Evolutionary conservation across 2,329 filamentous ascomycete genomes (phyloP).

Genomic region (Pseudopithomyces maydicus): DNA sequence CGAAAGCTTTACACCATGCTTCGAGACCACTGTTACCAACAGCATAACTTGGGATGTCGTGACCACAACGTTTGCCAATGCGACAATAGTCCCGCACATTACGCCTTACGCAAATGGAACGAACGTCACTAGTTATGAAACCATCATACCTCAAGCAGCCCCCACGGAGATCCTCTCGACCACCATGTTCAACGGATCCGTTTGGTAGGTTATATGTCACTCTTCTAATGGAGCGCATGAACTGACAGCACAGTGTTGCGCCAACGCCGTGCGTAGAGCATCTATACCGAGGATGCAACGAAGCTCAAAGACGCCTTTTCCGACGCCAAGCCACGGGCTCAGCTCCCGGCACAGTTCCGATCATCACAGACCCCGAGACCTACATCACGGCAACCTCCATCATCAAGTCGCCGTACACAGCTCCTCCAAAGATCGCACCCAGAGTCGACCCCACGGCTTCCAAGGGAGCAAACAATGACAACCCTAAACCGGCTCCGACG

Average conservation of each 20-base stretch:
- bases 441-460: neutral
- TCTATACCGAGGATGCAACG: neutral
- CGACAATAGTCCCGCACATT: neutral
- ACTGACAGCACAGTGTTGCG: neutral
- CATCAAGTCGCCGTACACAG: neutral
- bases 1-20: neutral
- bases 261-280: neutral
- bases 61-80: neutral
- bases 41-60: neutral
- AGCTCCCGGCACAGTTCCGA: neutral
- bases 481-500: neutral
- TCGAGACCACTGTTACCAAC: neutral
- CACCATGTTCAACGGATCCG: neutral
- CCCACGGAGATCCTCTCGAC: neutral
- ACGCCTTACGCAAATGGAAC: slow-evolving; percentile 4
- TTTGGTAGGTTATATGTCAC: neutral
- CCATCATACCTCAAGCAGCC: neutral
- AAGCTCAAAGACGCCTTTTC: neutral
- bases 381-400: neutral
- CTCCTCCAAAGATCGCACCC: neutral
- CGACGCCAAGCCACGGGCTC: neutral
- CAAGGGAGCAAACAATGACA: neutral
- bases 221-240: neutral
- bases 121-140: slow-evolving; percentile 4
- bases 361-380: neutral